A percentile compares a stretch with the other conserved stretches of the same genome.
Conservation (phyloP, 2,329 filamentous ascomycete genomes). For the Paraphoma sp. region DNA sequence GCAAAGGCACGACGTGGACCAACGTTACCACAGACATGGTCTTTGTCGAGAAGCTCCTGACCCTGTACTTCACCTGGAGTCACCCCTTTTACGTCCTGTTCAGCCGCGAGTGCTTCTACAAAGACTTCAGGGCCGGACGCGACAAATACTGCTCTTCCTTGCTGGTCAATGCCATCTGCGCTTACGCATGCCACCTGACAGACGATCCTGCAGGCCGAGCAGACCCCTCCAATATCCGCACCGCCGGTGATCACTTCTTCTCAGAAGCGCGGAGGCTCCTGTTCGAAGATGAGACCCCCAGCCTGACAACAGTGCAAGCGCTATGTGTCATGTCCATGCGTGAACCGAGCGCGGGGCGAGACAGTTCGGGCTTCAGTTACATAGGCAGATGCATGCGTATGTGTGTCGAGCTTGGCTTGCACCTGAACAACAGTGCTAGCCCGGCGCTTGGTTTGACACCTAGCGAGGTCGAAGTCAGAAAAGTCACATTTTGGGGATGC, state of each 20-base stretch:
- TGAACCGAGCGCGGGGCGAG: slow-evolving; percentile 74
- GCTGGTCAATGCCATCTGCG: slow-evolving; percentile 69
- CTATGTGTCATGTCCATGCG: slow-evolving; percentile 78
- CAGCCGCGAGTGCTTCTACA: slow-evolving; percentile 73
- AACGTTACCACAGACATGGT: slow-evolving; percentile 63
- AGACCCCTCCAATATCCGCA: slow-evolving; percentile 67
- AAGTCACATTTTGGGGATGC: slow-evolving; percentile 61
- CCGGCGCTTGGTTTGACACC: slow-evolving; percentile 40
- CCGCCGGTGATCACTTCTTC: slow-evolving; percentile 77
- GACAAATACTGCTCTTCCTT: slow-evolving; percentile 72
- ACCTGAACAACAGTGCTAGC: slow-evolving; percentile 54
- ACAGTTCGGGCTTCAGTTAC: slow-evolving; percentile 76
- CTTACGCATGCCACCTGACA: slow-evolving; percentile 73
- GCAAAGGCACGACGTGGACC: slow-evolving; percentile 60
- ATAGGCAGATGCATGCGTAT: slow-evolving; percentile 75
- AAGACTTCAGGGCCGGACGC: slow-evolving; percentile 67
- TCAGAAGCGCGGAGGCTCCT: slow-evolving; percentile 70
- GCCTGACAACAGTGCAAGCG: slow-evolving; percentile 74
- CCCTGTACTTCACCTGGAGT: slow-evolving; percentile 73
- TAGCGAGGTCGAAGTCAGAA: slow-evolving; percentile 56
- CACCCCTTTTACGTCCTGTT: slow-evolving; percentile 78
- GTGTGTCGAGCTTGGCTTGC: slow-evolving; percentile 74
- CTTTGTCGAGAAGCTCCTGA: slow-evolving; percentile 69
- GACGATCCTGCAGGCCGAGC: slow-evolving; percentile 68
- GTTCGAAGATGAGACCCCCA: slow-evolving; percentile 64